These are phyloP conservation scores for Amphibolis antarctica DNA, from an alignment of 106 monocot genomes.

Conservation along the genomic window DNA sequence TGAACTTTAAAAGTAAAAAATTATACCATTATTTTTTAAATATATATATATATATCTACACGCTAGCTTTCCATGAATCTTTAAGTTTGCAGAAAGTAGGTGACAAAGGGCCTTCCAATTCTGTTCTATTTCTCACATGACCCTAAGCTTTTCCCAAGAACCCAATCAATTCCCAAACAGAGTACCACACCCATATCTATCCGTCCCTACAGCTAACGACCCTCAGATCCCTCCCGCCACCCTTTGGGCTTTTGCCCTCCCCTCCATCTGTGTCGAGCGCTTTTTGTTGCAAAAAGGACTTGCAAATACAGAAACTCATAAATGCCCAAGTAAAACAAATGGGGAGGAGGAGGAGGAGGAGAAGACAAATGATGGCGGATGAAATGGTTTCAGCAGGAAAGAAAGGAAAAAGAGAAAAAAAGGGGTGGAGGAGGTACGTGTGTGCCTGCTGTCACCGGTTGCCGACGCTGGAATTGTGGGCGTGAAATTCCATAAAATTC, in stretches of 20 bases:
- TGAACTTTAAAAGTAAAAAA: no score
- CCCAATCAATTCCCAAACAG: background rate
- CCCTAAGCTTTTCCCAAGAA: background rate
- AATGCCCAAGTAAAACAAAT: background rate
- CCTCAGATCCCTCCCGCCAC: background rate
- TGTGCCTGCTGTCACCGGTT: no score
- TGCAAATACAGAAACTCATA: background rate
- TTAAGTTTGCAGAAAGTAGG: no score
- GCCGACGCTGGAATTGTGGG: background rate
- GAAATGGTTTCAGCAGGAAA: no score
- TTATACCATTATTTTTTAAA: no score
- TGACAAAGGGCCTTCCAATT: conserved; percentile 4
- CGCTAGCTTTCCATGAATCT: no score
- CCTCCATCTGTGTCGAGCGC: background rate
- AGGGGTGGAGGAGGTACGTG: no score
- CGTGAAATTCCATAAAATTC: conserved; percentile 1
- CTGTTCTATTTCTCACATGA: background rate
- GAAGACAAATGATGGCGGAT: background rate
- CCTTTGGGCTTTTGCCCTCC: conserved; percentile 7
- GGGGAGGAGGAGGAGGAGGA: background rate
- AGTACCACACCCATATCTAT: background rate
- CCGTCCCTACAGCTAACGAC: conserved; percentile 2
- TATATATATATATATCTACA: no score
- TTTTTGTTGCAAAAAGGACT: background rate
- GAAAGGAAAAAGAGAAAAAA: no score